phyloP scores from a whole-genome alignment of 2,329 filamentous ascomycete species.

The Aureobasidium mangrovei region DNA sequence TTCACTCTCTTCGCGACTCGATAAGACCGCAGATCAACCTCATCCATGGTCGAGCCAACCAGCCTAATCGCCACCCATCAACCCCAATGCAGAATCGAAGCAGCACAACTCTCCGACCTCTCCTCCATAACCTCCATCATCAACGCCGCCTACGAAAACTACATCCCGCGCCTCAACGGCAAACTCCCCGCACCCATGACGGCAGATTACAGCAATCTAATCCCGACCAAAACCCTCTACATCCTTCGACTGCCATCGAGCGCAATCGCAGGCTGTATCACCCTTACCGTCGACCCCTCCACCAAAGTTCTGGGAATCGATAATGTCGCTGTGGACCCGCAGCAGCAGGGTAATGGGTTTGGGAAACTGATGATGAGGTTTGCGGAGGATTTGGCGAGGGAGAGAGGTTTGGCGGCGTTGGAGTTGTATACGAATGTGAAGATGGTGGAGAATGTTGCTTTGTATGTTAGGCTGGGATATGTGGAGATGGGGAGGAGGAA shows the following conservation, averaged over 20 bases:
- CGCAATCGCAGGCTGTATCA: background rate
- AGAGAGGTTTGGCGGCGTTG: background rate
- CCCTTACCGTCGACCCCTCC: background rate
- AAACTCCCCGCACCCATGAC: conserved; percentile 1
- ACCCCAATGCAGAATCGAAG: background rate
- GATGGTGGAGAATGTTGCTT: conserved; percentile 1
- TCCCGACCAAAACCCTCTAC: background rate
- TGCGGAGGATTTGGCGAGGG: background rate
- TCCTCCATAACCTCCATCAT: background rate
- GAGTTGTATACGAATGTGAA: conserved; percentile 9
- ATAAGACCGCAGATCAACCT: background rate
- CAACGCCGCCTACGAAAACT: background rate
- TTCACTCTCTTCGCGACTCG: background rate
- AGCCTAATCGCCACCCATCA: background rate
- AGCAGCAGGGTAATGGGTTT: background rate
- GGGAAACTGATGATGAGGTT: background rate
- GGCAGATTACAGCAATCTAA: background rate
- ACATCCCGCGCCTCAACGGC: background rate
- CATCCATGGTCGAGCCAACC: background rate
- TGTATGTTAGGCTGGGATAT: conserved; percentile 1
- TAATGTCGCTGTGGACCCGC: background rate
- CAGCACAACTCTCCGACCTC: background rate
- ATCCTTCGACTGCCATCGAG: background rate
- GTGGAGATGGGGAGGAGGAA: background rate
- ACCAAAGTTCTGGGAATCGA: background rate